Evolutionary conservation across 805 yeast genomes (phyloP), one percentile per base, ranked within the genome.

Genomic region (Lachancea lanzarotensis): DNA sequence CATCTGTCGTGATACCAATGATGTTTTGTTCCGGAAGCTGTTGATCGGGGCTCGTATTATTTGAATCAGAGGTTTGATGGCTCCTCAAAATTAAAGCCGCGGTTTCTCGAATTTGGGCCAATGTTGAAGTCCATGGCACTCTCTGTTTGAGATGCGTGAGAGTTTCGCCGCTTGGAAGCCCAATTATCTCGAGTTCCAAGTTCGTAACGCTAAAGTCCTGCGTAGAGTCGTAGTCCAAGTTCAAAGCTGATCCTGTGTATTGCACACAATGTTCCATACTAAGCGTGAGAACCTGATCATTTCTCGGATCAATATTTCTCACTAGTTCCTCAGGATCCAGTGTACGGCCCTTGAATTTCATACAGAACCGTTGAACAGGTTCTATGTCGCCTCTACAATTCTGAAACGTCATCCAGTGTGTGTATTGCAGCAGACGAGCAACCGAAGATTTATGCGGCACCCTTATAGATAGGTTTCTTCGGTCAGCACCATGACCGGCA

Each of bases 391-490:
- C 11, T 3, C n/a, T 32, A 8, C 22, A 20, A 8, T 38, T 11
- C 18, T 31, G 44, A 8, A n/a, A 25, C 39, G 26, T 16, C 15
- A 42, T 40, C 35, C 45, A 48, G 39, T 59, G 62, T n/a, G 59
- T 42, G 38, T 60, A 63, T 36, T 62, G 63, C 29, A 59, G 35
- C 8, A 63, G 33, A 41, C 65, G 50, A 3, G 48, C 47, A 20
- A 58, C 53, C 10, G 47, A 42, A 7, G 60, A 51, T 35, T 51
- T 46, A 0, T 60, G 58, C 38, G 56, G 67, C 1, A 55, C 59
- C 35, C 52, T 52, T 5, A 63, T 46, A 3, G 45, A 42, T 8
- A 60, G 6, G 37, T 50, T 50, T 3, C 56, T 42, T 12, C 32
- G 40, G 16, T 51, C 43, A 20, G 51, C 34, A 10, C 18, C 11